Evolutionary conservation across 495 filamentous ascomycete genomes (phyloP), one percentile per base, ranked within the genome.

Genomic region (Penicillium coffeae): DNA sequence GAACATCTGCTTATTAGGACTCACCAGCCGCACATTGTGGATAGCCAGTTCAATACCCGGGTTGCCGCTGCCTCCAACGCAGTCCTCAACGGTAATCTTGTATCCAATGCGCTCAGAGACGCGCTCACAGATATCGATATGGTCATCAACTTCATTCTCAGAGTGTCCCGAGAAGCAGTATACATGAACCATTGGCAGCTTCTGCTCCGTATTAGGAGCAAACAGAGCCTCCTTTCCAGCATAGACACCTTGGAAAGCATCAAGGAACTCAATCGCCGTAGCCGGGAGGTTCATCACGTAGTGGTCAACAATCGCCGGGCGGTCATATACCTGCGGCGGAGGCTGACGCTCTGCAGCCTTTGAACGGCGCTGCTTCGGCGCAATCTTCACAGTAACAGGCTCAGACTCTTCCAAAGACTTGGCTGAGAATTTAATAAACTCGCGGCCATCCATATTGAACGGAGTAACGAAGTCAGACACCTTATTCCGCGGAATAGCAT

Each of bases 271-370:
- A 50, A 90, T 82, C 0, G 93, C 93, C 2, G 78, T 82, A 4
- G 90, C 94, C 8, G 93, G 93, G 3, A 98, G 88, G 66, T 98
- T 98, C 86, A 98, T 94, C 44, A 97, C 85, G 63, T 89, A 97
- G 72, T 98, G 93, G 21, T 80, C 75, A 63, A 97, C 89, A 19
- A 85, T 79, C 0, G 55, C 63, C 1, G 82, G 78, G 2, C 86
- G 88, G 21, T 79, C 66, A 21, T 76, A 72, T 42, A 79, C 65
- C 39, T 71, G 68, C 18, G 64, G 68, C 12, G 71, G 72, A 12
- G 69, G 58, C 6, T 62, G 44, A 15, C 48, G 39, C 19, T 59
- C 38, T 30, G 54, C 50, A 3, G 43, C 37, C 37, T 59, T 56
- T 10, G 25, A 30, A 5, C 25, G 4, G 25, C 25, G 25, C 4